These are phyloP conservation scores for Penicillium sp. DNA, from an alignment of 2,329 filamentous ascomycete genomes.

Conservation along the genomic window DNA sequence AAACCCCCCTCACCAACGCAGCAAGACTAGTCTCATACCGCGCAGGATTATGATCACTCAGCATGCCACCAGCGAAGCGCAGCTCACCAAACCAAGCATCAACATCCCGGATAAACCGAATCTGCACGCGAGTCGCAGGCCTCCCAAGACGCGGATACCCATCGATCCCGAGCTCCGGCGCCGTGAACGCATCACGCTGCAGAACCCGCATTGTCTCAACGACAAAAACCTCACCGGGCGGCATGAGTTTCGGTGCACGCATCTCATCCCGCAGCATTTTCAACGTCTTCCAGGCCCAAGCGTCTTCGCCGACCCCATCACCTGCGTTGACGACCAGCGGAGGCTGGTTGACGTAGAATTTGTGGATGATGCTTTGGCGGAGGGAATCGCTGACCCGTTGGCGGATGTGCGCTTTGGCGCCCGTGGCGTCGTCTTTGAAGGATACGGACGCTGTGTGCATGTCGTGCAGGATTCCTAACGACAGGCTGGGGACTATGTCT, in stretches of 20 bases:
- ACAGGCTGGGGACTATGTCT: slow-evolving; percentile 65
- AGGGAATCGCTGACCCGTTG: slow-evolving; percentile 58
- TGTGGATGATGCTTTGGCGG: slow-evolving; percentile 52
- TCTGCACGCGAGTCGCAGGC: slow-evolving; percentile 59
- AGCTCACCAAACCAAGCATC: slow-evolving; percentile 62
- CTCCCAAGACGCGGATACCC: slow-evolving; percentile 46
- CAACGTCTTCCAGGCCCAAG: slow-evolving; percentile 61
- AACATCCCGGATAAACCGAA: slow-evolving; percentile 64
- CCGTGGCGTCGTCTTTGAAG: slow-evolving; percentile 62
- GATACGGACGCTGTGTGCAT: slow-evolving; percentile 63
- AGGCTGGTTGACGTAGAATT: slow-evolving; percentile 49
- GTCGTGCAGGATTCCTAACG: slow-evolving; percentile 64
- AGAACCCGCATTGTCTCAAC: slow-evolving; percentile 61
- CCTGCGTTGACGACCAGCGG: slow-evolving; percentile 38
- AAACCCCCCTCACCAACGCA: slow-evolving; percentile 45
- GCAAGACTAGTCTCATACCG: slow-evolving; percentile 63
- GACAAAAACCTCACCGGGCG: slow-evolving; percentile 67
- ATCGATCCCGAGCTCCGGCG: slow-evolving; percentile 30
- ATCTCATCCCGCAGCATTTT: slow-evolving; percentile 59
- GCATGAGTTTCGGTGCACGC: slow-evolving; percentile 60
- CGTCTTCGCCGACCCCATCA: slow-evolving; percentile 51
- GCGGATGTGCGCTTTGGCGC: slow-evolving; percentile 59
- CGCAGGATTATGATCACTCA: slow-evolving; percentile 66
- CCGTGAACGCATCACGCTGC: slow-evolving; percentile 56
- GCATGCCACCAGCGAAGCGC: slow-evolving; percentile 62